Conservation (phyloP, 2,329 filamentous ascomycete genomes). For the Clonostachys solani region DNA sequence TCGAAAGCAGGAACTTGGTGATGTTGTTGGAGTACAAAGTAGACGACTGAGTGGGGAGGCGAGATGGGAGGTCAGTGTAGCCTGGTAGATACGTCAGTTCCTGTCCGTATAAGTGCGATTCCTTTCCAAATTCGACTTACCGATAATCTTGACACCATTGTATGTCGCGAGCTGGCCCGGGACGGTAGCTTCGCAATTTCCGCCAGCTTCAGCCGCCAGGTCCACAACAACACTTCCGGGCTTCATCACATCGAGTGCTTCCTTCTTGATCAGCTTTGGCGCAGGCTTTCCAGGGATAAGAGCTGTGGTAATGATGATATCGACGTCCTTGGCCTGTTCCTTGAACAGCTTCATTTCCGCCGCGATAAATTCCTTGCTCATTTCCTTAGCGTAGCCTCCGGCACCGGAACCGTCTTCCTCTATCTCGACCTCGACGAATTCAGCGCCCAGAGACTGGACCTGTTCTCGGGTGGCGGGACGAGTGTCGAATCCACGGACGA, state of each 20-base stretch:
- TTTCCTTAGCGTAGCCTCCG: conserved; percentile 87
- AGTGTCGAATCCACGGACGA: conserved; percentile 90
- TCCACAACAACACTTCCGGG: conserved; percentile 87
- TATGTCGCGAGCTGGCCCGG: conserved; percentile 67
- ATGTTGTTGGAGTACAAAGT: conserved; percentile 94
- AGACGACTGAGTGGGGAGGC: conserved; percentile 83
- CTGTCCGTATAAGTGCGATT: background rate
- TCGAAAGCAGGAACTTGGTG: conserved; percentile 80
- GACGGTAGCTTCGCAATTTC: conserved; percentile 80
- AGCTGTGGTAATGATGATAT: conserved; percentile 92
- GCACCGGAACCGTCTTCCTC: conserved; percentile 80
- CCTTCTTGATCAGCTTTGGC: conserved; percentile 77
- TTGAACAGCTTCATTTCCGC: conserved; percentile 92
- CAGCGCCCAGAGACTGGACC: conserved; percentile 84
- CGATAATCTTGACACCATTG: conserved; percentile 80
- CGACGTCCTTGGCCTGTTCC: conserved; percentile 81
- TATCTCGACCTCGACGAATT: conserved; percentile 84
- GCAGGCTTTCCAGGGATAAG: conserved; percentile 81
- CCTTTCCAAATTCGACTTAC: conserved; percentile 32
- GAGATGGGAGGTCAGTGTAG: conserved; percentile 84
- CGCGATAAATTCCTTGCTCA: conserved; percentile 91
- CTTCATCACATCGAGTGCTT: conserved; percentile 81
- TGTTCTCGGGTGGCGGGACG: conserved; percentile 82
- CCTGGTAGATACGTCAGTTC: conserved; percentile 30
- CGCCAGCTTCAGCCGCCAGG: conserved; percentile 80